Conservation (phyloP, 257 asterid genomes). For the Capsicum pubescens region DNA sequence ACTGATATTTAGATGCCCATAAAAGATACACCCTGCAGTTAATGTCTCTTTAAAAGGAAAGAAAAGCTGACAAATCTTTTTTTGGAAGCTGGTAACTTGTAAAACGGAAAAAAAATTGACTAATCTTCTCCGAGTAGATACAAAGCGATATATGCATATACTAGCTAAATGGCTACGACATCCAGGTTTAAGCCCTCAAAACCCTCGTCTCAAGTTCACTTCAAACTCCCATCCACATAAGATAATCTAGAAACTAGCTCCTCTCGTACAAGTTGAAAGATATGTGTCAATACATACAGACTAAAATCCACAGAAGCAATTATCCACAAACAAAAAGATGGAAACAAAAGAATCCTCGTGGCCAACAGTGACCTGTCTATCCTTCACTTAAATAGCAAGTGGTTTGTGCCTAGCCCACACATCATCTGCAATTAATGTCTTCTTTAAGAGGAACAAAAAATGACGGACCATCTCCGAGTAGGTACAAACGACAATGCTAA, state of each 20-base stretch:
- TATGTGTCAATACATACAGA: not conserved
- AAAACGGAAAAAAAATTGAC: not conserved
- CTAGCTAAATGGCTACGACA: not conserved
- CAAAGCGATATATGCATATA: not conserved
- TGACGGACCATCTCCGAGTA: not conserved
- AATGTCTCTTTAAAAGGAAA: not conserved
- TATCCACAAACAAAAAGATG: not conserved
- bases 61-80: not conserved
- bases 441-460: not conserved
- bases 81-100: no score
- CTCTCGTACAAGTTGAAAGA: not conserved
- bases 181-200: not conserved
- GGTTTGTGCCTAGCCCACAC: no score
- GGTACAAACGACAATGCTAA: not conserved
- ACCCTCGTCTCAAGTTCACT: not conserved
- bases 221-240: not conserved
- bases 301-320: not conserved
- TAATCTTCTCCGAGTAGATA: not conserved
- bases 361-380: not conserved
- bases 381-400: not conserved
- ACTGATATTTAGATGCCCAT: conserved; percentile 1
- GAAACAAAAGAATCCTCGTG: not conserved
- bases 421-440: not conserved
- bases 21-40: not conserved
- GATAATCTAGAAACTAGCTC: not conserved